phyloP scores from a whole-genome alignment of 257 asterid species.

The Mitragyna speciosa region DNA sequence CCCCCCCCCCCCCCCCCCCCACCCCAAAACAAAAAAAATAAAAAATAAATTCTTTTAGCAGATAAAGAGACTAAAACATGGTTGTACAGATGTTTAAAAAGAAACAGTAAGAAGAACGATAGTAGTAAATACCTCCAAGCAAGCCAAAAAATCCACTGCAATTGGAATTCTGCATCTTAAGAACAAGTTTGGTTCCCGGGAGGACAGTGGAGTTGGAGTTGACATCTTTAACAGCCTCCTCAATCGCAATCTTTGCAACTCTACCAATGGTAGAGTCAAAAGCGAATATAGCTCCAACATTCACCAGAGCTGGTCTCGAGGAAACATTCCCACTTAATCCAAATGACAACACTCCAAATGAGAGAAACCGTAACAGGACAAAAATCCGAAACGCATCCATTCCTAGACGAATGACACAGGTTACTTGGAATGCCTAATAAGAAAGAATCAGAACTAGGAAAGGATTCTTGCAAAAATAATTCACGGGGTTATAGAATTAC shows the following conservation, averaged over 20 bases:
- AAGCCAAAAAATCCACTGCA: slow-evolving; percentile 94
- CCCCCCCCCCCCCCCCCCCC: too few relatives aligned
- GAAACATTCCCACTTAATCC: slow-evolving; percentile 51
- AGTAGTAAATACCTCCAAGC: slow-evolving; percentile 60
- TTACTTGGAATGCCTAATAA: neutral
- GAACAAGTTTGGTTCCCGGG: slow-evolving; percentile 52
- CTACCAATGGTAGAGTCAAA: slow-evolving; percentile 78
- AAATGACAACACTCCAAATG: slow-evolving; percentile 42
- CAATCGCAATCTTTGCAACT: slow-evolving; percentile 84
- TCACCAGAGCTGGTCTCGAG: slow-evolving; percentile 67
- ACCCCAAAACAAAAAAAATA: too few relatives aligned
- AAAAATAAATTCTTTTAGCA: neutral
- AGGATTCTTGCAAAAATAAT: slow-evolving; percentile 13
- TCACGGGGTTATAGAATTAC: slow-evolving; percentile 8
- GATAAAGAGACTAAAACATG: neutral
- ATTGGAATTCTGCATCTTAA: slow-evolving; percentile 50
- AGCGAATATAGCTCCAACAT: slow-evolving; percentile 73
- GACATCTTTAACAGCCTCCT: slow-evolving; percentile 91
- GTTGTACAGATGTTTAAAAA: neutral
- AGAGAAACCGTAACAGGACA: slow-evolving; percentile 35
- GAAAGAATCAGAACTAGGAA: neutral
- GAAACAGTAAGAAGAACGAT: neutral
- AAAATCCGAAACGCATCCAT: slow-evolving; percentile 50
- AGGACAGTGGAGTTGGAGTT: slow-evolving; percentile 70
- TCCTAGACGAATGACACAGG: slow-evolving; percentile 21